These are phyloP conservation scores for Blepharisma japonicum DNA, from an alignment of 73 alveolate species.

Conservation along the genomic window DNA sequence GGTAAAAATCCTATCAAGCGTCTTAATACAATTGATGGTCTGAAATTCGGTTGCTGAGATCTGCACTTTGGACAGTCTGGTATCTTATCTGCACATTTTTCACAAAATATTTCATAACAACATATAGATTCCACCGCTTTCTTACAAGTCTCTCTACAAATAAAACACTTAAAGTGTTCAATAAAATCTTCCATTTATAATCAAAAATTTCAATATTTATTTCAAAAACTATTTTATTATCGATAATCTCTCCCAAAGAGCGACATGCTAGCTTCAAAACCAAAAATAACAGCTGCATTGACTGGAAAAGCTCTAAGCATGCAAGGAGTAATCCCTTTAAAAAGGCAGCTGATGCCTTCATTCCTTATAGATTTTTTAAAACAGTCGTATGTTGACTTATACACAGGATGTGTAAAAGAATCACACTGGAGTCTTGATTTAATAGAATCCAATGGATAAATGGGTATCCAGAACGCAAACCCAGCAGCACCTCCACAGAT, in stretches of 20 bases:
- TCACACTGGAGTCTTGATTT: constrained; percentile 24
- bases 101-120: constrained; percentile 38
- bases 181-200: not conserved
- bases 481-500: constrained; percentile 11
- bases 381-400: not conserved
- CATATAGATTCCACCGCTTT: constrained; percentile 40
- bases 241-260: constrained; percentile 13
- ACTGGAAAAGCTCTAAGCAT: constrained; percentile 21
- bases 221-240: not conserved
- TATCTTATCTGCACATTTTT: constrained; percentile 33
- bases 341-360: not conserved
- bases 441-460: constrained; percentile 7
- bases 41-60: too few species aligned
- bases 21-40: too few species aligned
- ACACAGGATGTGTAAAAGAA: constrained; percentile 5
- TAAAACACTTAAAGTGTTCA: constrained; percentile 30
- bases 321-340: not conserved
- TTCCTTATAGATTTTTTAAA: not conserved
- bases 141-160: constrained; percentile 38
- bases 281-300: not conserved
- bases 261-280: constrained; percentile 3
- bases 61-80: constrained; percentile 39
- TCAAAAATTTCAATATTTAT: not conserved
- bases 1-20: too few species aligned
- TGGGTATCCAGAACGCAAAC: constrained; percentile 1